Conservation (phyloP, 495 filamentous ascomycete genomes). For the Paragyromitra xinjiangensis region DNA sequence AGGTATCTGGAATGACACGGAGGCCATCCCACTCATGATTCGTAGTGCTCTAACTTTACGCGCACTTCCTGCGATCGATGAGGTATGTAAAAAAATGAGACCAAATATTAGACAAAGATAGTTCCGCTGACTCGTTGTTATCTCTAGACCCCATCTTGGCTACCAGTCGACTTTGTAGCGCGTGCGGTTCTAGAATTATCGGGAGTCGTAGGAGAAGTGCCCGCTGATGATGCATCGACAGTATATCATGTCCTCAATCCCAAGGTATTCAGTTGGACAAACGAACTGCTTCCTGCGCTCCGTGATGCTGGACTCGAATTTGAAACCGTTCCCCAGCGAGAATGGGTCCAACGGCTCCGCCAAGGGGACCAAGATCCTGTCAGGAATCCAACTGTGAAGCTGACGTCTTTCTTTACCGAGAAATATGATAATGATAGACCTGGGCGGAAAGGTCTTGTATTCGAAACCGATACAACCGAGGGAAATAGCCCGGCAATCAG, state of each 20-base stretch:
- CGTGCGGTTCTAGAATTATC: constrained; percentile 61
- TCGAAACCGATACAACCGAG: constrained; percentile 50
- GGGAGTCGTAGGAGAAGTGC: constrained; percentile 13
- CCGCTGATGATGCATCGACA: constrained; percentile 43
- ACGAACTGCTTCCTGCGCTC: constrained; percentile 62
- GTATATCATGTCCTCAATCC: constrained; percentile 67
- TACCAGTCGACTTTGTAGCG: constrained; percentile 68
- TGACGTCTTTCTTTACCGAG: constrained; percentile 65
- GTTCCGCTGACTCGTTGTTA: constrained; percentile 59
- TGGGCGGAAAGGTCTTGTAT: constrained; percentile 49
- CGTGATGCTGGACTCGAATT: constrained; percentile 55
- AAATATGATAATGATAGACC: constrained; percentile 61
- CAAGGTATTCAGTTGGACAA: constrained; percentile 60
- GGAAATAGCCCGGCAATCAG: constrained; percentile 45
- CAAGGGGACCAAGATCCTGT: constrained; percentile 61
- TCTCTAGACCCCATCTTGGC: constrained; percentile 60
- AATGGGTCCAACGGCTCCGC: constrained; percentile 61
- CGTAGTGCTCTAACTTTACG: constrained; percentile 61
- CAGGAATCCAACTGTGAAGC: constrained; percentile 69
- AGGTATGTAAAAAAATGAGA: constrained; percentile 51
- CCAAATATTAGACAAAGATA: constrained; percentile 42
- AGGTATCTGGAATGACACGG: constrained; percentile 70
- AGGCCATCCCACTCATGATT: constrained; percentile 70
- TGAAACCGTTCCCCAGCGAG: constrained; percentile 57
- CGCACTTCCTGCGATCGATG: constrained; percentile 64